Percentiles rank a stretch among this genome's conserved stretches.
Evolutionary conservation across 2,329 filamentous ascomycete genomes (phyloP).

Genomic region (Hortaea werneckii): DNA sequence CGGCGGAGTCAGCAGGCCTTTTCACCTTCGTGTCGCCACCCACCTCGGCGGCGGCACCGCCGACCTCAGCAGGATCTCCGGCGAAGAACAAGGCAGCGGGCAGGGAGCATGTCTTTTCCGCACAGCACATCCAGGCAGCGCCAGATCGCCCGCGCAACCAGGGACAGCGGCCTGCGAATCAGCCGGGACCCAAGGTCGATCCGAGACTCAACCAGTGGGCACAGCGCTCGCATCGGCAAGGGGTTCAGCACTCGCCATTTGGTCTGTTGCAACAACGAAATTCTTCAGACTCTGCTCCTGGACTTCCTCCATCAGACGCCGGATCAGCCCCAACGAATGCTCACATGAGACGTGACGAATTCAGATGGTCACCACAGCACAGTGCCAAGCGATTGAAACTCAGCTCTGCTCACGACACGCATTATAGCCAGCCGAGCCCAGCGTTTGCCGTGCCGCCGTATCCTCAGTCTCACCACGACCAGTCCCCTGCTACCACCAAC

Average conservation of each 20-base stretch:
- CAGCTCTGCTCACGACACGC: slow-evolving; percentile 15
- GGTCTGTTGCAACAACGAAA: slow-evolving; percentile 1
- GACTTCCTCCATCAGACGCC: background rate
- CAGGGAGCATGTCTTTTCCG: slow-evolving; percentile 23
- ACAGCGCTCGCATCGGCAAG: background rate
- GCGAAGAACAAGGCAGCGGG: slow-evolving; percentile 7
- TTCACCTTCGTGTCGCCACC: slow-evolving; percentile 22
- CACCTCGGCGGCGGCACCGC: slow-evolving; percentile 1
- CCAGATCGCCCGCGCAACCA: slow-evolving; percentile 10
- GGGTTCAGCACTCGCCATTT: background rate
- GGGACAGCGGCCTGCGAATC: slow-evolving; percentile 9
- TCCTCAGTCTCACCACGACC: slow-evolving; percentile 16
- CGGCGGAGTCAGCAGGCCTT: slow-evolving; percentile 10
- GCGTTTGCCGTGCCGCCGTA: slow-evolving; percentile 19
- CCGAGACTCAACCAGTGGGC: slow-evolving; percentile 7
- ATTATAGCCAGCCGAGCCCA: slow-evolving; percentile 10
- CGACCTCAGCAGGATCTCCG: too few species aligned
- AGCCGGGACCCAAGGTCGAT: slow-evolving; percentile 13
- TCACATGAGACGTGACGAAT: slow-evolving; percentile 9
- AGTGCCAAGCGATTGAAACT: slow-evolving; percentile 26
- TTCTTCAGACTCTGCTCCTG: slow-evolving; percentile 6
- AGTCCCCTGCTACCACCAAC: slow-evolving; percentile 27
- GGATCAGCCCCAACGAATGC: slow-evolving; percentile 6
- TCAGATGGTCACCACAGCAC: slow-evolving; percentile 27
- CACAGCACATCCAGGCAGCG: slow-evolving; percentile 21